Percentiles rank a stretch among this genome's conserved stretches.
These are phyloP conservation scores for Kregervanrija fluxuum DNA, from an alignment of 805 yeast species.

Conservation along the genomic window DNA sequence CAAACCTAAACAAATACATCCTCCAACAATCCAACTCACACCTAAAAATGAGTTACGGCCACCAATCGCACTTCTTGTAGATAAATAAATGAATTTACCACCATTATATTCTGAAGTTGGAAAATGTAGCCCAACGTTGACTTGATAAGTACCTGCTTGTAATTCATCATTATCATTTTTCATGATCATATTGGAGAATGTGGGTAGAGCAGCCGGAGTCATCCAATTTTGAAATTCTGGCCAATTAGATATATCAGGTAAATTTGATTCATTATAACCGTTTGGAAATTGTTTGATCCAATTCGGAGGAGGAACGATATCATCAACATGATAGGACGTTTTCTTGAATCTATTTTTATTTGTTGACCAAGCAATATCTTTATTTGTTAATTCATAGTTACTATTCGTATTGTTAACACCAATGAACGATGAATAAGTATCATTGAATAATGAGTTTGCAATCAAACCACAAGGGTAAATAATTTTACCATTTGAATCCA, in stretches of 20 bases:
- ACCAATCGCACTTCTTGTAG: conserved; percentile 68
- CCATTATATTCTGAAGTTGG: conserved; percentile 68
- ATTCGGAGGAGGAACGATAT: conserved; percentile 78
- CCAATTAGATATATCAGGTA: conserved; percentile 66
- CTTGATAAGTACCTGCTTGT: conserved; percentile 53
- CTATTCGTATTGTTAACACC: conserved; percentile 35
- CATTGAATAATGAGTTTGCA: conserved; percentile 76
- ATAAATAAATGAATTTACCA: conserved; percentile 55
- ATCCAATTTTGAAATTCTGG: conserved; percentile 78
- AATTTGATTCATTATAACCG: conserved; percentile 62
- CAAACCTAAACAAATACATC: conserved; percentile 57
- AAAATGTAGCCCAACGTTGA: conserved; percentile 66
- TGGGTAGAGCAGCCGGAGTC: conserved; percentile 71
- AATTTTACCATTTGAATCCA: conserved; percentile 38
- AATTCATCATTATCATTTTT: conserved; percentile 54
- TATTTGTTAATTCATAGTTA: conserved; percentile 35
- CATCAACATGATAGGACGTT: conserved; percentile 50
- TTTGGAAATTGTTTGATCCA: conserved; percentile 66
- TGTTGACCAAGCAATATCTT: conserved; percentile 66
- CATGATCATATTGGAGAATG: conserved; percentile 56
- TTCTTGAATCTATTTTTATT: conserved; percentile 58
- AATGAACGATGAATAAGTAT: conserved; percentile 47
- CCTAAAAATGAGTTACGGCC: conserved; percentile 74
- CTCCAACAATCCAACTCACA: conserved; percentile 66
- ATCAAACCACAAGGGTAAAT: conserved; percentile 80